A percentile compares a stretch with the other conserved stretches of the same genome.
phyloP scores from a whole-genome alignment of 495 filamentous ascomycete genomes.

The Penicillium egyptiacum region DNA sequence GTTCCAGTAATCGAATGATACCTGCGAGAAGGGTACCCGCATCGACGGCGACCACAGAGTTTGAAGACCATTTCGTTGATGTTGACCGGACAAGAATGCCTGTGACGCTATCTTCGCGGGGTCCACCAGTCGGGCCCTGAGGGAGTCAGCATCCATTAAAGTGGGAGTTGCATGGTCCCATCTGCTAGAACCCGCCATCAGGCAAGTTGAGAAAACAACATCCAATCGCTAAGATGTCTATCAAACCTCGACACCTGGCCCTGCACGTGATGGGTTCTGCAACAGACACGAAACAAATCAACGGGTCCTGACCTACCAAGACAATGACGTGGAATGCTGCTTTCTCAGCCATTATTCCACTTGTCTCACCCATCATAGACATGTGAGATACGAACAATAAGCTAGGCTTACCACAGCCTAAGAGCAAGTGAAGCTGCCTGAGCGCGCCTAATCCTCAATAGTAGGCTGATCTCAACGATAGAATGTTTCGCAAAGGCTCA shows the following conservation, averaged over 20 bases:
- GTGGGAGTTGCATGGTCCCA: conserved; percentile 12
- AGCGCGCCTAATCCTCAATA: neutral
- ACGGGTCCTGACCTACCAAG: conserved; percentile 58
- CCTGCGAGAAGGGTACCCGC: conserved; percentile 86
- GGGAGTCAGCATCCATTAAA: conserved; percentile 25
- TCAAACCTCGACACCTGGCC: conserved; percentile 3
- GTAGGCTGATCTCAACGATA: neutral
- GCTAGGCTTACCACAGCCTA: neutral
- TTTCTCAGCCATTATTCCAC: conserved; percentile 22
- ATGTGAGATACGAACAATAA: conserved; percentile 13
- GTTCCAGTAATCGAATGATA: conserved; percentile 70
- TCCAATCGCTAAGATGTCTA: neutral
- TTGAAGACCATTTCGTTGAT: conserved; percentile 71
- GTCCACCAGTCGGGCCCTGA: conserved; percentile 88
- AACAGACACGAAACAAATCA: neutral
- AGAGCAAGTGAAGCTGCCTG: neutral
- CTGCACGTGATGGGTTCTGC: conserved; percentile 15
- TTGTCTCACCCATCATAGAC: neutral
- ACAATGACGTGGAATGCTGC: conserved; percentile 76
- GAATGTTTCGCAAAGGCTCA: conserved; percentile 5
- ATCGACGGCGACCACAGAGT: conserved; percentile 85
- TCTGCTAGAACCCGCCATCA: conserved; percentile 22
- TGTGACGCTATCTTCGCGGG: conserved; percentile 84
- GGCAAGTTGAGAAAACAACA: conserved; percentile 1
- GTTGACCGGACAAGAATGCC: conserved; percentile 84